Evolutionary conservation across 768 basidiomycete species (phyloP).

Genomic region (Leucocoprinus leucothites): DNA sequence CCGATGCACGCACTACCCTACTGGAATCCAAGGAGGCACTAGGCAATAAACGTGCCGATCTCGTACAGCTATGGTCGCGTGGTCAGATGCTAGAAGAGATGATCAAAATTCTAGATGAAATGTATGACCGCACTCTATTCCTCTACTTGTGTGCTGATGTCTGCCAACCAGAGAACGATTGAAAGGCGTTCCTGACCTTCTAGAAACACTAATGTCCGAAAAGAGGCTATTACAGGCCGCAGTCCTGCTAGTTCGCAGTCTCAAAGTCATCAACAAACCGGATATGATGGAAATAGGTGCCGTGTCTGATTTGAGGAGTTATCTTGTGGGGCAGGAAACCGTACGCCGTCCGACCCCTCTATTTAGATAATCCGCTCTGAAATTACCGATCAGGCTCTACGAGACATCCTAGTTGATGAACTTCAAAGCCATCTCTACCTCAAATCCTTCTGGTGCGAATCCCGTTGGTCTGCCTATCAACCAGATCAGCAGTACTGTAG

Average conservation of each 20-base stretch:
- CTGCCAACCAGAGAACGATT: slow-evolving; percentile 67
- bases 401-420: slow-evolving; percentile 93
- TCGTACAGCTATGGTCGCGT: slow-evolving; percentile 86
- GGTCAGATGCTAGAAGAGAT: slow-evolving; percentile 94
- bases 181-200: slow-evolving; percentile 84
- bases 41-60: slow-evolving; percentile 81
- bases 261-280: slow-evolving; percentile 86
- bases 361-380: background rate
- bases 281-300: slow-evolving; percentile 98
- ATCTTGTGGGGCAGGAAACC: slow-evolving; percentile 82
- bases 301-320: slow-evolving; percentile 80
- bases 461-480: slow-evolving; percentile 83
- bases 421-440: slow-evolving; percentile 96
- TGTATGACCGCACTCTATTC: slow-evolving; percentile 42
- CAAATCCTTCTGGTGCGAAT: slow-evolving; percentile 94
- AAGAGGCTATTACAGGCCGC: slow-evolving; percentile 90
- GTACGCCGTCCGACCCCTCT: slow-evolving; percentile 36
- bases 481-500: slow-evolving; percentile 76
- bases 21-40: slow-evolving; percentile 78
- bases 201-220: slow-evolving; percentile 95
- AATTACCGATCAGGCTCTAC: slow-evolving; percentile 57
- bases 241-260: slow-evolving; percentile 77
- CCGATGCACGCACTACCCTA: slow-evolving; percentile 64
- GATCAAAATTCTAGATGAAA: slow-evolving; percentile 90
- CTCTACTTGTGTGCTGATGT: background rate